Base-by-base conservation (phyloP, 2,329 filamentous ascomycete species). In the Aspergillus terreus region DNA sequence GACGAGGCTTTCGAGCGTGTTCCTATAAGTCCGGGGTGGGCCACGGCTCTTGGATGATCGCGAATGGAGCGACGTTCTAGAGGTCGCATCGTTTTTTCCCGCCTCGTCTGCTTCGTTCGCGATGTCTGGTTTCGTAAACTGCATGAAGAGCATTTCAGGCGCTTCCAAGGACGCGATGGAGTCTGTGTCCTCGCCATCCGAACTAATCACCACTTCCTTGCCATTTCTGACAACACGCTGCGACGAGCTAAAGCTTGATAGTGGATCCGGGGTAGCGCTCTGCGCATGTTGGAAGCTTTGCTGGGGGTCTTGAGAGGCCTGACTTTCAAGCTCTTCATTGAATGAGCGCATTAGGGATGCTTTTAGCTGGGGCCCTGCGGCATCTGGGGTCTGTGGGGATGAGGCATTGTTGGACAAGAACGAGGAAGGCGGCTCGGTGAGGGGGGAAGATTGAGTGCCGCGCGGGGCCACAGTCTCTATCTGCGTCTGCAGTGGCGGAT, bases 181-280 rank as follows among this genome's bases (percentile, higher is more conserved):
- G 45, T 81, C 78, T 25, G 78, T 79, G 15, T 80, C 80, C n/a
- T 88, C 86, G 9, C 87, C 86, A 62, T 92, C 88, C 0, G 88
- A 91, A 49, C 82, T 85, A 43, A 78, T 78, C 38, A 92, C 75
- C 3, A 78, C 66, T 50, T 77, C 69, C 48, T 76, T 66, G 2
- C 81, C 81, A 59, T 79, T 73, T 52, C 75, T 87, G 50, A 86
- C 73, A 11, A 82, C 70, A 60, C 82, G 75, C 66, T 82, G 74
- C 52, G 76, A 72, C 45, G 61, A 63, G 38, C 51, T 58, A 36
- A 63, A 61, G 47, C 62, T 65, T 35, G 52, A 42, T 12, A 15
- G 44, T n/a, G 40, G 40, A 21, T 42, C 17, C 17, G 40, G 19
- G 15, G 40, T 38, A 38, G 35, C 40, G 19, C 19, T 19, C 19